Evolutionary conservation across 2,329 filamentous ascomycete genomes (phyloP), one percentile per base, ranked within the genome.

Genomic region (Ophiostoma fasciatum): DNA sequence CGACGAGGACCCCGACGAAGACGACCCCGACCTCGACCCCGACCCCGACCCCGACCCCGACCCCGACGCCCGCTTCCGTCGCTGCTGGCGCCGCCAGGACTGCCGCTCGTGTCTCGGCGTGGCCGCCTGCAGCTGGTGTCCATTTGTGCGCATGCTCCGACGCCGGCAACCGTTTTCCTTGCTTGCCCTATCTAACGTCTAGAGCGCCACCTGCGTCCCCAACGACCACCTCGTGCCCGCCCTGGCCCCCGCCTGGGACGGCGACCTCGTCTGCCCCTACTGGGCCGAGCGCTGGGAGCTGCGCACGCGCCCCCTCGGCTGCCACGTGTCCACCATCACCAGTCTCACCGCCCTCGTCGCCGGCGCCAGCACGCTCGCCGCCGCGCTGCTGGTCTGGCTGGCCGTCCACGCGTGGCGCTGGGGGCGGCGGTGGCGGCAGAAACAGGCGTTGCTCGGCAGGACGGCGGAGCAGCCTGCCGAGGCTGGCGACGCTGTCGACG

Each of bases 201-300:
- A 70, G 66, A 65, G 66, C 5, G 65, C 61, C 50, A 61, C 63
- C 1, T 74, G 69, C 47, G 61, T 72, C 2, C 68, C 69, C 17
- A 71, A 71, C 41, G 51, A 55, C 13, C 50, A 62, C 38, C 37
- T 42, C 1, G 48, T 69, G 9, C 64, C 59, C 1, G 47, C 67
- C 21, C 52, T 73, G 13, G 66, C 66, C 3, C 69, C 68, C 2
- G 60, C 63, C 3, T 63, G 58, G 46, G 55, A 70, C 38, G 37
- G 37, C 28, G 53, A 61, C 28, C 50, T 64, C 33, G 55, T 71
- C 9, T 74, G 69, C 43, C 70, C 69, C 7, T 57, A 68, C 40
- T 61, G 57, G 57, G 58, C 58, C 6, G 63, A 64, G 49, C 46
- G 58, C 14, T 63, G 59, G 60, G 60, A 62, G 41, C 34, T 63